Base-by-base conservation (phyloP, 1,139 yeast genomes). In the Geotrichum candidum region DNA sequence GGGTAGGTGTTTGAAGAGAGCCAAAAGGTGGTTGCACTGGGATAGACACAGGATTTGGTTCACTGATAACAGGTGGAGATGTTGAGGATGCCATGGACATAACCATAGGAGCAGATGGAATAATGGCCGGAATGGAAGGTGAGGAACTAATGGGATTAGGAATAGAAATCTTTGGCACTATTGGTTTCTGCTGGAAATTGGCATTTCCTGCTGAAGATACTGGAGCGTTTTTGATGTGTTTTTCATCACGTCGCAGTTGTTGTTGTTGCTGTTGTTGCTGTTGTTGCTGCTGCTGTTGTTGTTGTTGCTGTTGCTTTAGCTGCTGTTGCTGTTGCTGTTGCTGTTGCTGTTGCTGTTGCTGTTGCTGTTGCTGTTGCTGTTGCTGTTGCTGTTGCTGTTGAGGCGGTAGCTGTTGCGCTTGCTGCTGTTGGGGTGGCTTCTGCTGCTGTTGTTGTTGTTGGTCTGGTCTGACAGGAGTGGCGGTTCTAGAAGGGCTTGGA, bases 341-440 rank as follows among this genome's bases (percentile, higher is more conserved):
- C 31, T 11, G 33, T 56, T 51, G 54, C 50, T n/a, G 56, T 33
- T 57, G 56, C 38, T 25, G 54, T 9, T 25, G 51, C 55, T 13
- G 31, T 27, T 27, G 31, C 6, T 27, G 58, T 50, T n/a, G 38
- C 35, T 29, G 54, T 38, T 11, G 56, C 51, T 2, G 33, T 54
- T 31, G 38, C 23, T 4, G 57, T 56, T 2, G 52, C 45, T 15
- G 38, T 22, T n/a, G 55, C 23, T 3, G 50, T 35, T 18, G 18
- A 18, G 18, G 18, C 18, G 18, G 18, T 18, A 18, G 46, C 58
- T 48, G 15, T 50, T 25, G 38, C 18, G 18, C 18, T 15, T 11
- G 13, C 29, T 23, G 31, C 5, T 25, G 29, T 27, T 51, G 29
- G 3, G 5, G 11, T 25, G 7, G 54, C 6, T 27, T 51, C 38